Percentiles rank a stretch among this genome's conserved stretches.
These are phyloP conservation scores for Euphorbia peplus DNA, from an alignment of 345 rosid species.

Conservation along the genomic window DNA sequence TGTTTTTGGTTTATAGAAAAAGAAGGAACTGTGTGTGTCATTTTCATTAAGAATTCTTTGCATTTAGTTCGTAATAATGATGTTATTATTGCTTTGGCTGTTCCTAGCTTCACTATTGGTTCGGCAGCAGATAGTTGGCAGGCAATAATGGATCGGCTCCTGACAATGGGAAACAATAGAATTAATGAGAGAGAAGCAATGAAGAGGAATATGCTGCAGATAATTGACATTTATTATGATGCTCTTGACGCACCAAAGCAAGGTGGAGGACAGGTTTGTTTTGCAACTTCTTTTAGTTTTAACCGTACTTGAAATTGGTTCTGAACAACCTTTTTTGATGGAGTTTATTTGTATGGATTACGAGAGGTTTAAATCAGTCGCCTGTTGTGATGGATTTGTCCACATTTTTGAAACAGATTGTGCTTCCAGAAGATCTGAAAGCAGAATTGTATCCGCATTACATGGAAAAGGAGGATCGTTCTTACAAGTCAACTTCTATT, in stretches of 20 bases:
- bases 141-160: conserved; percentile 68
- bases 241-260: conserved; percentile 80
- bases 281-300: not conserved
- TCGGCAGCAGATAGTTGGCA: conserved; percentile 70
- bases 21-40: not conserved
- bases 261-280: conserved; percentile 42
- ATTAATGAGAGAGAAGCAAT: conserved; percentile 35
- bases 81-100: conserved; percentile 20
- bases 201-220: conserved; percentile 35
- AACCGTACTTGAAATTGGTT: not conserved
- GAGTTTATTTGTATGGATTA: not conserved
- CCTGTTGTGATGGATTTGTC: not conserved
- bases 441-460: conserved; percentile 51
- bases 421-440: conserved; percentile 44
- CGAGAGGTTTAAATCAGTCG: not conserved
- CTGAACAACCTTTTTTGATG: too few species aligned
- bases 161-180: conserved; percentile 38
- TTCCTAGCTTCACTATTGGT: conserved; percentile 51
- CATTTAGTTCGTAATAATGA: not conserved
- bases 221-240: conserved; percentile 65
- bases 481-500: conserved; percentile 53
- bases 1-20: not conserved
- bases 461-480: conserved; percentile 38
- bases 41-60: not conserved
- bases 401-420: conserved; percentile 29